Evolutionary conservation across 495 filamentous ascomycete genomes (phyloP), one percentile per base, ranked within the genome.

Genomic region (Penicillium odoratum): DNA sequence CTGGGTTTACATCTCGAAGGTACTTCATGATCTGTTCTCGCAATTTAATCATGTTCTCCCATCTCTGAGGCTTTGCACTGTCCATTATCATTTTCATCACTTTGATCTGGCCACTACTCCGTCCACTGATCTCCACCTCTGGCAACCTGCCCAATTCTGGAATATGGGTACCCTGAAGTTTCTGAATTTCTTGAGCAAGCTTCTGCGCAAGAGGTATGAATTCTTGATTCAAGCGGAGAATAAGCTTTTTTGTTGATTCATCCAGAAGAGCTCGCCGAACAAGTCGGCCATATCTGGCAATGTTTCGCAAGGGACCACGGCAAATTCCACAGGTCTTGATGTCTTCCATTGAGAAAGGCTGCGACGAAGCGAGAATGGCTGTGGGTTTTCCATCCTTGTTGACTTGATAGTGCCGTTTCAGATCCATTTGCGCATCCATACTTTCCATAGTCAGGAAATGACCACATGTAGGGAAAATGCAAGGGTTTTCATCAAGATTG

Each of bases 181-280:
- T 16, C 13, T 13, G 38, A 10, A 82, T 68, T 18, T 61, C 56
- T n/a, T 53, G 28, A 9, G 57, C 53, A 48, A 85, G 68, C 11
- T 61, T 56, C 30, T 77, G 28, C n/a, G 75, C 78, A 13, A 90
- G 74, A 4, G 72, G 68, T 28, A 81, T 57, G 62, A 82, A 85
- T 45, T 73, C 55, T 4, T 64, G 62, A 34, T 85, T 82, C 4
- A 81, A 66, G 55, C 70, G 78, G 15, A 79, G 55, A 28, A 85
- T 81, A 63, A 91, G 87, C 56, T 84, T 86, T 66, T 88, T 89
- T 0, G 85, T 86, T 0, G 83, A 72, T 63, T 90, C 85, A 51
- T 92, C 85, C 3, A 92, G 70, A 48, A 83, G 66, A 5, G 81
- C 88, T 4, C 84, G 78, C 36, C 83, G 78, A 29, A 88, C 78